Evolutionary conservation across 345 rosid genomes (phyloP).

Genomic region (Lepidium aucheri): DNA sequence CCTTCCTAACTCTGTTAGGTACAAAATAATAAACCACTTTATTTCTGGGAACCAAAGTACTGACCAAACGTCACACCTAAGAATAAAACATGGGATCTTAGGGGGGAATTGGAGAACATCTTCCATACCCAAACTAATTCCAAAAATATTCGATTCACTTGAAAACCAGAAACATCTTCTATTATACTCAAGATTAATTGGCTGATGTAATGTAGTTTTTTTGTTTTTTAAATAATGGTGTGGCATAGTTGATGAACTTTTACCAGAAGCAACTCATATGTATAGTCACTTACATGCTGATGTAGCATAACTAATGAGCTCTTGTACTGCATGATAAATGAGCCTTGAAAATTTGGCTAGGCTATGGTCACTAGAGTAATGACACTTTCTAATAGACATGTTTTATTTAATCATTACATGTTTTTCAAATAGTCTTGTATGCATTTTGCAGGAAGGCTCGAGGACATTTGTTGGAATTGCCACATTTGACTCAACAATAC

Average conservation of each 20-base stretch:
- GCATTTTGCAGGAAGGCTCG: slow-evolving; percentile 80
- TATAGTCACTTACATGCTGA: background rate
- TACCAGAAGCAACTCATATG: background rate
- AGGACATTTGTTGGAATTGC: slow-evolving; percentile 97
- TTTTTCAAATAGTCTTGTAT: background rate
- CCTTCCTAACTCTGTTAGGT: background rate
- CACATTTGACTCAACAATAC: slow-evolving; percentile 91
- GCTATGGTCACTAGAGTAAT: slow-evolving; percentile 6
- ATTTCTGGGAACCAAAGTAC: background rate
- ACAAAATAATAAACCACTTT: background rate
- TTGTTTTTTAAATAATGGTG: background rate
- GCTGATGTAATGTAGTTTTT: background rate
- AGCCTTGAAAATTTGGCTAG: background rate
- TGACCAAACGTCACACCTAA: background rate
- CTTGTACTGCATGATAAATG: background rate
- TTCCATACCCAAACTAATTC: background rate
- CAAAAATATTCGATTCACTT: background rate
- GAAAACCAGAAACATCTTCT: background rate
- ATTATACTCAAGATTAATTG: background rate
- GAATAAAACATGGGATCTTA: background rate
- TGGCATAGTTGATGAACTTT: background rate
- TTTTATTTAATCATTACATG: background rate
- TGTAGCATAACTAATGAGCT: background rate
- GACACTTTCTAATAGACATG: background rate
- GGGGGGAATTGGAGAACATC: background rate